A percentile compares a stretch with the other conserved stretches of the same genome.
Conservation (phyloP, 495 filamentous ascomycete genomes). For the Penicillium coprophilum region DNA sequence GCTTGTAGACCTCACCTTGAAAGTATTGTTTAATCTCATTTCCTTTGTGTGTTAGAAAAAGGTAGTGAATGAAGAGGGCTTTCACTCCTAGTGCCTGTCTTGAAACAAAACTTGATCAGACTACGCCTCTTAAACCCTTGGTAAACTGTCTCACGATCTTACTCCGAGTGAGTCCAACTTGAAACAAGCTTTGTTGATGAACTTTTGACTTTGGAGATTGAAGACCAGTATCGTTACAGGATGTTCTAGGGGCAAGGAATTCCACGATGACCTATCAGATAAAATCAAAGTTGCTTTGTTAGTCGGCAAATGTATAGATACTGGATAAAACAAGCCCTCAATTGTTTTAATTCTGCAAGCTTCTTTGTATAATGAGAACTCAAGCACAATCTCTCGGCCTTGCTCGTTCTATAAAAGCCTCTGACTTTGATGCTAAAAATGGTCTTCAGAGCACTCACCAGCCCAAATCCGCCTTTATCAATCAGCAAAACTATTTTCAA, state of each 20-base stretch:
- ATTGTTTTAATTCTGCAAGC: background rate
- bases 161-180: conserved; percentile 3
- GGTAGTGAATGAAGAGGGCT: background rate
- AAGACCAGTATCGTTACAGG: background rate
- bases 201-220: background rate
- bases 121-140: background rate
- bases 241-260: background rate
- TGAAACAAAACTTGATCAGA: background rate
- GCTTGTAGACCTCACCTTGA: too few relatives aligned
- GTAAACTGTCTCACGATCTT: background rate
- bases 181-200: background rate
- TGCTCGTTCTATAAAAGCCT: background rate
- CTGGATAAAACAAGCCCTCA: background rate
- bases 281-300: background rate
- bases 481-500: background rate
- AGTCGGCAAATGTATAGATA: background rate
- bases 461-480: background rate
- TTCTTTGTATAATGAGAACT: background rate
- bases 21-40: too few relatives aligned
- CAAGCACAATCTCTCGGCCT: background rate
- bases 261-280: background rate
- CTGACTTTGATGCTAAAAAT: background rate
- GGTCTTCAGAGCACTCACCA: background rate
- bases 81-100: background rate
- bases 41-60: background rate